phyloP scores from a whole-genome alignment of 805 yeast genomes.

The Kazachstania viticola region DNA sequence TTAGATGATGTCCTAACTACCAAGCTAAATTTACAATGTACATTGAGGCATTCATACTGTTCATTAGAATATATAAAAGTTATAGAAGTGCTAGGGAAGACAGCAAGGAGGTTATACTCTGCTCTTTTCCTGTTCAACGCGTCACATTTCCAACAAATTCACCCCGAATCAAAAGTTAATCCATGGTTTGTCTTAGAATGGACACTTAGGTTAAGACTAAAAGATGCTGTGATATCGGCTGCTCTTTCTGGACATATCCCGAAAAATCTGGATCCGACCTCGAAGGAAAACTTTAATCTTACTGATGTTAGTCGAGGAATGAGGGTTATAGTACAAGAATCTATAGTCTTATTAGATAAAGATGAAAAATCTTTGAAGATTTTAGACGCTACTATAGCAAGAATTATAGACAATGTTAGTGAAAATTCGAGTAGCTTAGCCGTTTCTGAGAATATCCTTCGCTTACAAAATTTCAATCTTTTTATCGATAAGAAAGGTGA shows the following conservation, averaged over 20 bases:
- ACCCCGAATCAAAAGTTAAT: neutral
- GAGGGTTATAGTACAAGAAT: conserved; percentile 13
- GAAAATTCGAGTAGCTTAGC: conserved; percentile 1
- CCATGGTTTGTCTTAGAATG: conserved; percentile 6
- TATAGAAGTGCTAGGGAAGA: conserved; percentile 8
- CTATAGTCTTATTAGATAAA: conserved; percentile 6
- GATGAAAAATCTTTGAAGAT: conserved; percentile 8
- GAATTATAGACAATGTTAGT: conserved; percentile 15
- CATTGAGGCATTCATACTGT: conserved; percentile 18
- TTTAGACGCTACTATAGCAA: conserved; percentile 9
- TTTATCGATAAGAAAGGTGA: neutral
- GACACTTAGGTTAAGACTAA: conserved; percentile 17
- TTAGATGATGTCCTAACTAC: conserved; percentile 9
- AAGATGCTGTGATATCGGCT: conserved; percentile 15
- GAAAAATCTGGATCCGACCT: conserved; percentile 15
- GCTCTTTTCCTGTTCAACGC: too few relatives aligned
- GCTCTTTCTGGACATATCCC: conserved; percentile 16
- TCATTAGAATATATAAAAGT: conserved; percentile 17
- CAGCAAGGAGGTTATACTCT: too few relatives aligned
- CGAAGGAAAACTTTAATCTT: conserved; percentile 9
- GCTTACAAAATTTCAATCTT: conserved; percentile 8
- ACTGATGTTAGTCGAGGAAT: conserved; percentile 17
- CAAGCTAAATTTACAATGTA: conserved; percentile 11
- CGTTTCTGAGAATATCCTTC: conserved; percentile 11
- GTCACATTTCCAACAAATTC: neutral